phyloP scores from a whole-genome alignment of 768 basidiomycete species.

The Boletellus ananiceps region DNA sequence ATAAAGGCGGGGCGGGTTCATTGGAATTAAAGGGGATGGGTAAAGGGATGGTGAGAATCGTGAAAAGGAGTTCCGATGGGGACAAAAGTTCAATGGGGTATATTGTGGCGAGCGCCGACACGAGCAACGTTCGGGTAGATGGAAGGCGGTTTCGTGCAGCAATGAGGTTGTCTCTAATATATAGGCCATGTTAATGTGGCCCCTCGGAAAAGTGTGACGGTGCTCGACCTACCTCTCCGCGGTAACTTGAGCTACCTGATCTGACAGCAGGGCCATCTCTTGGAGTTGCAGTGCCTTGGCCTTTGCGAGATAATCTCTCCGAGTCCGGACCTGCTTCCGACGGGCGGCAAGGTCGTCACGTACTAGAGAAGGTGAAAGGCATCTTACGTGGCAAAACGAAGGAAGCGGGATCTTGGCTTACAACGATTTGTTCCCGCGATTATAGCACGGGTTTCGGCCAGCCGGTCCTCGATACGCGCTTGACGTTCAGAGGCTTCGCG shows the following conservation, averaged over 20 bases:
- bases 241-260: constrained; percentile 31
- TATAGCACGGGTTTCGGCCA: constrained; percentile 39
- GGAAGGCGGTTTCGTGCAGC: constrained; percentile 47
- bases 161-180: constrained; percentile 42
- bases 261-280: constrained; percentile 23
- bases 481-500: constrained; percentile 68
- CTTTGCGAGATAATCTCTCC: constrained; percentile 43
- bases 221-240: constrained; percentile 36
- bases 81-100: constrained; percentile 89
- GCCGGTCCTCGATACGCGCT: constrained; percentile 48
- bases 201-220: neutral
- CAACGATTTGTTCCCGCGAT: constrained; percentile 43
- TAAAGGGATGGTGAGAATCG: constrained; percentile 82
- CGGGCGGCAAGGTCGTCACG: constrained; percentile 41
- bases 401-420: constrained; percentile 32
- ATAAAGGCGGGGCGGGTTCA: constrained; percentile 82
- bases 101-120: constrained; percentile 68
- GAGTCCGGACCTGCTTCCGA: constrained; percentile 39
- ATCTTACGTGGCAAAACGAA: constrained; percentile 17
- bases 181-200: constrained; percentile 12
- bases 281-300: constrained; percentile 40
- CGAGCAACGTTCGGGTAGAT: constrained; percentile 55
- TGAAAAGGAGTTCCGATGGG: constrained; percentile 82
- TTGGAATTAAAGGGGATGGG: constrained; percentile 74
- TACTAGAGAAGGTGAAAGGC: constrained; percentile 31